Conservation (phyloP, 1,284 basidiomycete genomes). For the Apiotrichum gamsii region DNA sequence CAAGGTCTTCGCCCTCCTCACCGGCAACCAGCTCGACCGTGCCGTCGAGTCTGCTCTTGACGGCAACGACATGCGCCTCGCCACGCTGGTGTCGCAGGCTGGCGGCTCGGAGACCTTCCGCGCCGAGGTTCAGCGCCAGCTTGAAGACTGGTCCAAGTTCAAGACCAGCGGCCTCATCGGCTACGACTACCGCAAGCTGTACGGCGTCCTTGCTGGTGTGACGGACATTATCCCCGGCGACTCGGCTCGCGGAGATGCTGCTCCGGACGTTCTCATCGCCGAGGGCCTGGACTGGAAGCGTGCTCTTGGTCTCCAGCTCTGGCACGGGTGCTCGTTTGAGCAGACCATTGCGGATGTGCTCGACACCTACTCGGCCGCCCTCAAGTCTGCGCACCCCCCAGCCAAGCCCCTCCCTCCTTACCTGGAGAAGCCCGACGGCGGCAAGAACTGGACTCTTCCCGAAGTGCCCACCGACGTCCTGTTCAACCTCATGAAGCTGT, state of each 20-base stretch:
- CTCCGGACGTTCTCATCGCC: slow-evolving; percentile 64
- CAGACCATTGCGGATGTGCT: slow-evolving; percentile 66
- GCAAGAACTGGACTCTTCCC: slow-evolving; percentile 44
- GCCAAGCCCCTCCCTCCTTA: slow-evolving; percentile 67
- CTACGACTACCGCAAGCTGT: slow-evolving; percentile 67
- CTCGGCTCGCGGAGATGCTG: slow-evolving; percentile 55
- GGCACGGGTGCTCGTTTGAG: slow-evolving; percentile 76
- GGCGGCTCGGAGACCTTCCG: slow-evolving; percentile 73
- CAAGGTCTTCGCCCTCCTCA: slow-evolving; percentile 68
- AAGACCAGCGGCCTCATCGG: slow-evolving; percentile 66
- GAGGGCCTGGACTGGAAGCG: slow-evolving; percentile 90
- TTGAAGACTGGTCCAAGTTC: slow-evolving; percentile 77
- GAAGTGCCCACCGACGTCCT: slow-evolving; percentile 58
- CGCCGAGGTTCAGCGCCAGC: slow-evolving; percentile 68
- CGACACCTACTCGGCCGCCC: slow-evolving; percentile 58
- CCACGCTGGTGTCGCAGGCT: slow-evolving; percentile 84
- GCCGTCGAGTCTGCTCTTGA: slow-evolving; percentile 73
- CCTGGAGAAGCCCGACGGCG: slow-evolving; percentile 46
- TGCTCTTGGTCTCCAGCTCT: slow-evolving; percentile 81
- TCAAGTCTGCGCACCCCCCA: slow-evolving; percentile 45
- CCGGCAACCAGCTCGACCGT: slow-evolving; percentile 78
- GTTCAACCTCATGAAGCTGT: slow-evolving; percentile 74
- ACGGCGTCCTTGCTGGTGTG: slow-evolving; percentile 78
- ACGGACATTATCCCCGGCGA: slow-evolving; percentile 59
- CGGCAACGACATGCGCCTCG: slow-evolving; percentile 73